These are phyloP conservation scores for Letharia lupina DNA, from an alignment of 495 filamentous ascomycete genomes.

Conservation along the genomic window DNA sequence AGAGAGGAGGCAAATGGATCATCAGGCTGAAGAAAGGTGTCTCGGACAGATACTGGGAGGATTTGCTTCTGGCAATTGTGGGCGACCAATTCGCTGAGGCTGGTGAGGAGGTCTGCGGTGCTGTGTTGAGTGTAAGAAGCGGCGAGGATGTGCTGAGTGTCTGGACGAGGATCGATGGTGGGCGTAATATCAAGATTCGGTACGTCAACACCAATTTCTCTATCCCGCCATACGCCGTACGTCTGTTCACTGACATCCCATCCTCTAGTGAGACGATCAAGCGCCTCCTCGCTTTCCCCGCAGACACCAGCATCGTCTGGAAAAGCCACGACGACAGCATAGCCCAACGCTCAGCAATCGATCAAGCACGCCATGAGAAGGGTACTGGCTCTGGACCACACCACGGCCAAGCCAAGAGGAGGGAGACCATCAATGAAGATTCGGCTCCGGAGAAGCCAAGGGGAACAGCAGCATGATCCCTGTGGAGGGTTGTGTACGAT, in stretches of 20 bases:
- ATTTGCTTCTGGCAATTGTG: slow-evolving; percentile 80
- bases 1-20: slow-evolving; percentile 93
- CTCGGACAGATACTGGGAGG: slow-evolving; percentile 95
- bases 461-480: slow-evolving; percentile 20
- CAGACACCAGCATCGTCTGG: slow-evolving; percentile 86
- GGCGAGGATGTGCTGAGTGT: slow-evolving; percentile 96
- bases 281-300: slow-evolving; percentile 72
- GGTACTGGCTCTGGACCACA: slow-evolving; percentile 40
- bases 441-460: slow-evolving; percentile 39
- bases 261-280: slow-evolving; percentile 77
- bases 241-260: slow-evolving; percentile 8
- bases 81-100: slow-evolving; percentile 95
- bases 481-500: slow-evolving; percentile 20
- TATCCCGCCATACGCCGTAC: slow-evolving; percentile 2
- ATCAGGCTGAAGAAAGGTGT: slow-evolving; percentile 94
- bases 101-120: slow-evolving; percentile 88
- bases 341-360: slow-evolving; percentile 69
- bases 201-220: slow-evolving; percentile 36
- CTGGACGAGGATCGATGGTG: slow-evolving; percentile 88
- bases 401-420: slow-evolving; percentile 41
- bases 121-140: slow-evolving; percentile 85
- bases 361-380: slow-evolving; percentile 76
- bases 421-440: slow-evolving; percentile 40
- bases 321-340: slow-evolving; percentile 84
- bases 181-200: slow-evolving; percentile 94